A percentile compares a stretch with the other conserved stretches of the same genome.
Conservation (phyloP, 1,139 yeast species). For the Yamadazyma kanchanaburiensis region DNA sequence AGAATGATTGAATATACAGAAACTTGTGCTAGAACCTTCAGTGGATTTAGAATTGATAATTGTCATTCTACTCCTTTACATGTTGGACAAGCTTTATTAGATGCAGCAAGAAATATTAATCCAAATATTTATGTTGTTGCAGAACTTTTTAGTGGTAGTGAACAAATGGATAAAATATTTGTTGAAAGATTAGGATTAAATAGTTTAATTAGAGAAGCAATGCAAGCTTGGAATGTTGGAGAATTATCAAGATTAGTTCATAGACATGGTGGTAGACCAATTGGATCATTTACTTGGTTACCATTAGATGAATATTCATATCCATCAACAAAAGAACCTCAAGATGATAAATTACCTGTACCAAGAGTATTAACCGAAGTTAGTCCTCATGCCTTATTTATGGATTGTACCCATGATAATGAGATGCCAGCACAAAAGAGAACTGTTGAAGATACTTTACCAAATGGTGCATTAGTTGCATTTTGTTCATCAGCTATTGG, state of each 20-base stretch:
- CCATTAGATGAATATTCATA: constrained; percentile 72
- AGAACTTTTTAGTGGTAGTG: constrained; percentile 90
- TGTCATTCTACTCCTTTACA: constrained; percentile 95
- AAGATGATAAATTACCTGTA: constrained; percentile 42
- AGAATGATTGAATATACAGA: constrained; percentile 80
- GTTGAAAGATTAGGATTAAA: constrained; percentile 89
- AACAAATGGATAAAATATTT: constrained; percentile 81
- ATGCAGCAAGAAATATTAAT: constrained; percentile 80
- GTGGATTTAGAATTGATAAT: constrained; percentile 91
- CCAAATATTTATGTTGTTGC: constrained; percentile 92
- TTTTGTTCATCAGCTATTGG: constrained; percentile 94
- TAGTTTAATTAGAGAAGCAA: constrained; percentile 89
- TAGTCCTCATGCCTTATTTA: constrained; percentile 87
- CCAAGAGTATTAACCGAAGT: constrained; percentile 63
- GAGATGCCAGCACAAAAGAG: constrained; percentile 86
- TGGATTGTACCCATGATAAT: constrained; percentile 98
- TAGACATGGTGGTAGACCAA: constrained; percentile 91
- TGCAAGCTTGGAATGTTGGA: constrained; percentile 90
- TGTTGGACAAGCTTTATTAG: constrained; percentile 86
- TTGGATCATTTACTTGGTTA: constrained; percentile 81
- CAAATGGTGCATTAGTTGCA: constrained; percentile 92
- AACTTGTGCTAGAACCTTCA: constrained; percentile 70
- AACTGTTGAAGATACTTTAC: constrained; percentile 89
- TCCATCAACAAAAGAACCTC: constrained; percentile 49
- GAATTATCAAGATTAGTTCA: constrained; percentile 87